Evolutionary conservation across 2,329 filamentous ascomycete genomes (phyloP).

Genomic region (Nigrospora osmanthi): DNA sequence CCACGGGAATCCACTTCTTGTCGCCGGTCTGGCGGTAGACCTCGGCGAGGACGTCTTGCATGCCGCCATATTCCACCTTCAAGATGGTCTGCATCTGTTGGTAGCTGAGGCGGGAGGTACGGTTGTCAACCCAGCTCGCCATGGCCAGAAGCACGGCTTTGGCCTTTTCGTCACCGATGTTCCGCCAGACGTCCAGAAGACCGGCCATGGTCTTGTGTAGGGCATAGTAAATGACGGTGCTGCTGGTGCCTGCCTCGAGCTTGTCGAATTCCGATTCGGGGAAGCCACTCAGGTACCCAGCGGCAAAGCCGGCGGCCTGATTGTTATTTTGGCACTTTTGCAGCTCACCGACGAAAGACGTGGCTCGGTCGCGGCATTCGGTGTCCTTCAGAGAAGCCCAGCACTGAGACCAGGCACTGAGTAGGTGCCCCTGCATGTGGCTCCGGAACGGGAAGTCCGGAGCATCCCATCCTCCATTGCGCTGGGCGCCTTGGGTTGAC

Average conservation of each 20-base stretch:
- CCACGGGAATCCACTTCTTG: constrained; percentile 34
- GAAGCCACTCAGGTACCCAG: constrained; percentile 42
- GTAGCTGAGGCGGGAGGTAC: constrained; percentile 32
- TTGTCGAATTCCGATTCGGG: constrained; percentile 40
- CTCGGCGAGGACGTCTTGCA: constrained; percentile 42
- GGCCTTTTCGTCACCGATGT: constrained; percentile 32
- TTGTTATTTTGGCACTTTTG: constrained; percentile 45
- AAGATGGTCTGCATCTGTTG: constrained; percentile 39
- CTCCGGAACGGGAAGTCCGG: constrained; percentile 45
- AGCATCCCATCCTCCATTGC: constrained; percentile 45
- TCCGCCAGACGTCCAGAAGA: constrained; percentile 40
- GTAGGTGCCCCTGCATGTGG: constrained; percentile 42
- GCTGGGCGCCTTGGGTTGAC: constrained; percentile 33
- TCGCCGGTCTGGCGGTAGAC: constrained; percentile 38
- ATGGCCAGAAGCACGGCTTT: constrained; percentile 33
- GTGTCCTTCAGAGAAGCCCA: constrained; percentile 33
- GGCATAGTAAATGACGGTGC: constrained; percentile 46
- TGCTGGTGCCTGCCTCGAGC: constrained; percentile 35
- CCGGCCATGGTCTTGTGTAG: constrained; percentile 47
- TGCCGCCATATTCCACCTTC: constrained; percentile 42
- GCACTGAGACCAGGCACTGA: constrained; percentile 42
- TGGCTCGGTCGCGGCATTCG: constrained; percentile 35
- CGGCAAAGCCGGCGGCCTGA: constrained; percentile 29
- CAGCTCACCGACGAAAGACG: constrained; percentile 35
- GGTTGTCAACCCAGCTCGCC: constrained; percentile 39